These are phyloP conservation scores for Amanita molliuscula DNA, from an alignment of 768 basidiomycete species.

Conservation along the genomic window DNA sequence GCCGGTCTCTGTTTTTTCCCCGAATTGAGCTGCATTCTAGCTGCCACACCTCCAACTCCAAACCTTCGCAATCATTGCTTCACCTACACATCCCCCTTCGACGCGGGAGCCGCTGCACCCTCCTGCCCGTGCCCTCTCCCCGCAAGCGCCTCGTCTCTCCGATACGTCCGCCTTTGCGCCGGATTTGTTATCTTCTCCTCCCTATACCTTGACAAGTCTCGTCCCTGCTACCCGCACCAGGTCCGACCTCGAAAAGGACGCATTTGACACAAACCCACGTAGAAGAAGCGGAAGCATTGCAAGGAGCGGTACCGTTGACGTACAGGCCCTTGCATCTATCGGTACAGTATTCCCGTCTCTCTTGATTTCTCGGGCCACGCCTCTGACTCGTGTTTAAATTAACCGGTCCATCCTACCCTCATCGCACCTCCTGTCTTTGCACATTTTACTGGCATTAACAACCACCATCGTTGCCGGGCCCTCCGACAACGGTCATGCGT, in stretches of 20 bases:
- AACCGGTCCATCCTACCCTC: neutral
- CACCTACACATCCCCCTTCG: conserved; percentile 44
- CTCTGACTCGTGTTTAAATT: conserved; percentile 6
- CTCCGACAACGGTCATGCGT: conserved; percentile 2
- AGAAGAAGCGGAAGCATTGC: conserved; percentile 7
- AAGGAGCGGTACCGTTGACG: conserved; percentile 20
- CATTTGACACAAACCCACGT: neutral
- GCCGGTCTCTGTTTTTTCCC: neutral
- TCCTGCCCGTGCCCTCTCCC: conserved; percentile 33
- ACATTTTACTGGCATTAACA: neutral
- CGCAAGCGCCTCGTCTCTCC: conserved; percentile 28
- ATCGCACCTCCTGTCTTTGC: neutral
- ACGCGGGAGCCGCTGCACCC: conserved; percentile 43
- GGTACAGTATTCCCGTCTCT: conserved; percentile 18
- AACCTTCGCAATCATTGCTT: conserved; percentile 49
- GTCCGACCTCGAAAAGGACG: conserved; percentile 47
- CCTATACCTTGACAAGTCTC: conserved; percentile 29
- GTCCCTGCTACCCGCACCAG: conserved; percentile 58
- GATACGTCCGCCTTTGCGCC: conserved; percentile 4
- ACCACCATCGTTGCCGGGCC: neutral
- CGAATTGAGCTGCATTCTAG: conserved; percentile 3
- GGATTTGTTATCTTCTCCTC: conserved; percentile 14
- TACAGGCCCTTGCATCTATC: conserved; percentile 18
- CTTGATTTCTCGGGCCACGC: conserved; percentile 1
- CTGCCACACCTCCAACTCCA: neutral